Conservation (phyloP, 75 land plant genomes). For the Sequoiadendron giganteum region DNA sequence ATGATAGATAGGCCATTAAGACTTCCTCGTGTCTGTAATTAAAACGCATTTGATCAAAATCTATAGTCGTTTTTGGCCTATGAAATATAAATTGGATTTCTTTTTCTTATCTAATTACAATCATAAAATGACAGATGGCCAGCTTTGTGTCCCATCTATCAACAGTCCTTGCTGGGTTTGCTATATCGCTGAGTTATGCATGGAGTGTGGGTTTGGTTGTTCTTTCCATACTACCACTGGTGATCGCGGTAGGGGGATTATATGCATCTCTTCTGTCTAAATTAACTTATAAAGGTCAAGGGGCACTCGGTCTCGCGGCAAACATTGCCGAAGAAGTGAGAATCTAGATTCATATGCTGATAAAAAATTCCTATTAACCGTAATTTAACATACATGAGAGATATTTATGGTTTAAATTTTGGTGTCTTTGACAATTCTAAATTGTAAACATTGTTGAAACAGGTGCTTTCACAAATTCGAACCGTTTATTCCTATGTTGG, state of each 20-base stretch:
- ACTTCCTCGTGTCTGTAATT: no score
- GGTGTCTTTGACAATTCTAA: no score
- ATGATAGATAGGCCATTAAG: no score
- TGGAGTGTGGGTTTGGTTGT: slow-evolving; percentile 54
- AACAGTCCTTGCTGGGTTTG: slow-evolving; percentile 42
- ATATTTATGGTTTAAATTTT: no score
- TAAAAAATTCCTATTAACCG: no score
- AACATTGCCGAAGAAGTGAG: slow-evolving; percentile 12
- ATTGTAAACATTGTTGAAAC: slow-evolving; percentile 23
- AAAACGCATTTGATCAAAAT: no score
- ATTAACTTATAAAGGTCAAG: slow-evolving; percentile 34
- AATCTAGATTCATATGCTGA: no score
- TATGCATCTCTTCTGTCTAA: slow-evolving; percentile 45
- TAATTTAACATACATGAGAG: no score
- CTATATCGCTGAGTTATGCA: slow-evolving; percentile 39
- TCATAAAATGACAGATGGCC: slow-evolving; percentile 38
- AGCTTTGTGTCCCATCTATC: slow-evolving; percentile 43
- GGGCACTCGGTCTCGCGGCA: slow-evolving; percentile 5
- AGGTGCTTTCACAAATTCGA: slow-evolving; percentile 61
- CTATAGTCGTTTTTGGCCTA: no score
- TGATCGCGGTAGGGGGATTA: slow-evolving; percentile 43
- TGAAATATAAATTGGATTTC: no score
- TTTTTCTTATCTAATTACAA: background rate
- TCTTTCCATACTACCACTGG: slow-evolving; percentile 42
- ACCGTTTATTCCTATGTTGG: slow-evolving; percentile 71